Conservation (phyloP, 441 rosid genomes). For the Erysimum pusillum region DNA sequence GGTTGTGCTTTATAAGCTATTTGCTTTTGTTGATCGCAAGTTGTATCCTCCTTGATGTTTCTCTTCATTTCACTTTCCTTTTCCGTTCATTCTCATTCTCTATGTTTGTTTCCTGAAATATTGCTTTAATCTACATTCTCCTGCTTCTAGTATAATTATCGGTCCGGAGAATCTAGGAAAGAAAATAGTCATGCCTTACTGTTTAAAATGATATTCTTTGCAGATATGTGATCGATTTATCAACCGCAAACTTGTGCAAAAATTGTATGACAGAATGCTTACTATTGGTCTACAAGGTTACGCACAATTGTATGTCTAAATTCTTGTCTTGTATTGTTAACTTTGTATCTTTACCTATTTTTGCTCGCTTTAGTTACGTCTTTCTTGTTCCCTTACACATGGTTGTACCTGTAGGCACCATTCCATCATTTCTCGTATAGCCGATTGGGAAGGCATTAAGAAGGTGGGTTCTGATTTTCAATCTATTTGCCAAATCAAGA, state of each 20-base stretch:
- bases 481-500: constrained; percentile 2
- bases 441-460: constrained; percentile 93
- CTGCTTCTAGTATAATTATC: background rate
- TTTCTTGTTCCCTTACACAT: constrained; percentile 39
- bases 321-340: constrained; percentile 24
- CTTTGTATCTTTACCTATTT: constrained; percentile 17
- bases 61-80: constrained; percentile 22
- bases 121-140: background rate
- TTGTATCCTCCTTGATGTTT: constrained; percentile 8
- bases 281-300: constrained; percentile 89
- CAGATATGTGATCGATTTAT: constrained; percentile 95
- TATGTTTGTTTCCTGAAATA: background rate
- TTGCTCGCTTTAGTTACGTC: constrained; percentile 6
- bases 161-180: background rate
- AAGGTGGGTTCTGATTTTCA: constrained; percentile 59
- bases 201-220: constrained; percentile 27
- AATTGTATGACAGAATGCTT: constrained; percentile 77
- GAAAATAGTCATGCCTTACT: constrained; percentile 6
- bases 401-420: constrained; percentile 70
- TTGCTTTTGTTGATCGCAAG: constrained; percentile 5
- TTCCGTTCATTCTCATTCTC: background rate
- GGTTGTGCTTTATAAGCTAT: constrained; percentile 3
- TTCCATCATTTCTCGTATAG: constrained; percentile 73
- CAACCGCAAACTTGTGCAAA: constrained; percentile 73
- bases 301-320: constrained; percentile 79